A percentile compares a stretch with the other conserved stretches of the same genome.
These are phyloP conservation scores for Colletotrichum cereale DNA, from an alignment of 2,329 filamentous ascomycete species.

Conservation along the genomic window DNA sequence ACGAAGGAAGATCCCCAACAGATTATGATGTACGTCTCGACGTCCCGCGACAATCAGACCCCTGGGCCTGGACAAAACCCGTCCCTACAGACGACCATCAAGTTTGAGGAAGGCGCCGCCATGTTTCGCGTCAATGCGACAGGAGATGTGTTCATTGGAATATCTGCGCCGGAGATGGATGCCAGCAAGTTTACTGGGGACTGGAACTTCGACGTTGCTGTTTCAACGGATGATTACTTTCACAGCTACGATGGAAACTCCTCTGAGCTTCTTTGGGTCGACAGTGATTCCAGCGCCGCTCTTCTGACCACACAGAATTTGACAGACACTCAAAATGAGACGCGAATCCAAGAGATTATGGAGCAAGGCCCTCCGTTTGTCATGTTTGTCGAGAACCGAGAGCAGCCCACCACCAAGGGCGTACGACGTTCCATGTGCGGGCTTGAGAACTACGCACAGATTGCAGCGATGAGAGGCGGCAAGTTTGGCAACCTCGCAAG, in stretches of 20 bases:
- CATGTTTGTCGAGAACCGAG: constrained; percentile 79
- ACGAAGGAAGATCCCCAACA: constrained; percentile 71
- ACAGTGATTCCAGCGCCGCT: constrained; percentile 84
- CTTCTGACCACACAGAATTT: constrained; percentile 84
- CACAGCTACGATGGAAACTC: constrained; percentile 70
- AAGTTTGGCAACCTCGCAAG: constrained; percentile 61
- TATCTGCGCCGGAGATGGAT: constrained; percentile 77
- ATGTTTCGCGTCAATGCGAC: constrained; percentile 72
- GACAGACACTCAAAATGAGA: constrained; percentile 66
- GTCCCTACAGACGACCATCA: constrained; percentile 57
- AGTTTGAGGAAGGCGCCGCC: constrained; percentile 78
- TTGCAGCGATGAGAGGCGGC: constrained; percentile 68
- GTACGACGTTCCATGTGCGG: constrained; percentile 87
- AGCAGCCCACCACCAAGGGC: constrained; percentile 73
- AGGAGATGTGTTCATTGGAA: constrained; percentile 79
- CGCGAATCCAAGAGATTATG: constrained; percentile 67
- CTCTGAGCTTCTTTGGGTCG: constrained; percentile 79
- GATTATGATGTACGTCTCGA: constrained; percentile 83
- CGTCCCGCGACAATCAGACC: constrained; percentile 69
- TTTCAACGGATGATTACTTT: constrained; percentile 83
- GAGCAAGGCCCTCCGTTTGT: constrained; percentile 72
- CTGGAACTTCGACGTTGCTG: constrained; percentile 87
- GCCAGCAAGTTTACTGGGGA: constrained; percentile 68
- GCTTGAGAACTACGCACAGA: constrained; percentile 73
- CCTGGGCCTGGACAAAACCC: constrained; percentile 72